Evolutionary conservation across 2,329 filamentous ascomycete genomes (phyloP), one percentile per base, ranked within the genome.

Genomic region (Exophiala aquamarina): DNA sequence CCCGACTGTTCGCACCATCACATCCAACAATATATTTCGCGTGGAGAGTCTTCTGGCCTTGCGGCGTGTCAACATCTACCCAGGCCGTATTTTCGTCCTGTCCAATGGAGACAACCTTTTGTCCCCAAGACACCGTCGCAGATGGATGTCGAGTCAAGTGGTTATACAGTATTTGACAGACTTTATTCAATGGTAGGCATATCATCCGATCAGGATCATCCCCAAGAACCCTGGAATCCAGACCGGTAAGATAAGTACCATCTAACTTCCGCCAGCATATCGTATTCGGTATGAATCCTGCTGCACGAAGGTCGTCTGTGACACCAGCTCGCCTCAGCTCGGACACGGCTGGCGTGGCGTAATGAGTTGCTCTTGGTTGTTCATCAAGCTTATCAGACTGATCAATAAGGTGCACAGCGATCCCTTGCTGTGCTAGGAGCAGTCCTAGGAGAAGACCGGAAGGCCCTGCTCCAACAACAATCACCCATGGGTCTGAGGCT

Each of bases 301-400:
- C 61, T 9, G 62, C 59, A 15, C 68, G 67, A 13, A 77, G 64
- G 54, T 77, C 71, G 9, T 75, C 72, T 17, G 83, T 64, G 10
- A 85, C 72, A 1, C 81, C 82, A 1, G 81, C 81, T 17, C 77
- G 73, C 29, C 69, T 60, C 36, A 86, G 72, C 49, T 82, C 79
- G 26, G 74, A 75, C 37, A 81, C 74, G 1, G 80, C 80, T 0
- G 79, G 72, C 0, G 78, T 70, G 2, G 76, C 78, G 60, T 84
- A 84, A 63, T 84, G 79, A 3, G 81, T 78, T n/a, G 82, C 82
- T 23, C 82, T 77, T 0, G 82, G 82, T 47, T 79, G 78, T 46
- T 75, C 69, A 65, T 83, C 78, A 31, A 84, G 70, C 47, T 74
- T 67, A 21, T 71, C 61, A 2, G 74, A 70, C 2, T 74, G 73